phyloP scores from a whole-genome alignment of 352 stramenopile species.

The Lagenidium sp. region DNA sequence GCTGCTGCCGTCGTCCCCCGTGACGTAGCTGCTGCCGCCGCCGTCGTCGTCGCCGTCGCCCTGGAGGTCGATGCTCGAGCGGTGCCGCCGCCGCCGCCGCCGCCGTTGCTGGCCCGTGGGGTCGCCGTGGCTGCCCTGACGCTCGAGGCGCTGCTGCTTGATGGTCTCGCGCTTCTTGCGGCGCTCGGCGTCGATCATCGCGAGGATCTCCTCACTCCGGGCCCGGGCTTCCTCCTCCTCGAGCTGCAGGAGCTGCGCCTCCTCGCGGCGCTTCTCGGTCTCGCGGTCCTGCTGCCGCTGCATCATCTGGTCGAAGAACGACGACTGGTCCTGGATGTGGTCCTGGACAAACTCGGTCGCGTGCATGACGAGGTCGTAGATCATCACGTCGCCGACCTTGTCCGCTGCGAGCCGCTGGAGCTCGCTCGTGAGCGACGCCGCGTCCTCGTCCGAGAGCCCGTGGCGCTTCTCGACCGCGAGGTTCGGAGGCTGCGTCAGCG shows the following conservation, averaged over 20 bases:
- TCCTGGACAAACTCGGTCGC: conserved; percentile 77
- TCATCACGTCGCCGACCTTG: conserved; percentile 63
- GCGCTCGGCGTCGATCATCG: conserved; percentile 69
- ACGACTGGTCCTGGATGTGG: conserved; percentile 75
- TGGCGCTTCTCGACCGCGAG: conserved; percentile 61
- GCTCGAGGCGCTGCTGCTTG: conserved; percentile 47
- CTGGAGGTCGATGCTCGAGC: conserved; percentile 45
- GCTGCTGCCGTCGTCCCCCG: conserved; percentile 23
- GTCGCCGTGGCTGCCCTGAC: too few species aligned
- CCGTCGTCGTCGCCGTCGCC: conserved; percentile 10
- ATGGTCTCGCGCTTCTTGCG: conserved; percentile 52
- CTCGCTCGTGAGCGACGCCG: conserved; percentile 34
- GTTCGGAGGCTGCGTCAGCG: conserved; percentile 49
- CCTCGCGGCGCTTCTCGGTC: conserved; percentile 44
- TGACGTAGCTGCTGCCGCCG: conserved; percentile 22
- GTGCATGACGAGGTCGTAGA: conserved; percentile 80
- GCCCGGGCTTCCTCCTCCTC: conserved; percentile 53
- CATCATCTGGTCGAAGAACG: conserved; percentile 86
- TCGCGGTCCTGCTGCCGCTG: conserved; percentile 65
- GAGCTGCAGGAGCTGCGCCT: conserved; percentile 38
- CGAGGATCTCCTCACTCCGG: conserved; percentile 69
- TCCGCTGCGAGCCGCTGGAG: conserved; percentile 50
- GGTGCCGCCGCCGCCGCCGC: conserved; percentile 27
- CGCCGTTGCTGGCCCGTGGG: too few species aligned
- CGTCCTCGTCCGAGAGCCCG: conserved; percentile 63